Base-by-base conservation (phyloP, 1,284 basidiomycete species). In the Amylostereum areolatum region DNA sequence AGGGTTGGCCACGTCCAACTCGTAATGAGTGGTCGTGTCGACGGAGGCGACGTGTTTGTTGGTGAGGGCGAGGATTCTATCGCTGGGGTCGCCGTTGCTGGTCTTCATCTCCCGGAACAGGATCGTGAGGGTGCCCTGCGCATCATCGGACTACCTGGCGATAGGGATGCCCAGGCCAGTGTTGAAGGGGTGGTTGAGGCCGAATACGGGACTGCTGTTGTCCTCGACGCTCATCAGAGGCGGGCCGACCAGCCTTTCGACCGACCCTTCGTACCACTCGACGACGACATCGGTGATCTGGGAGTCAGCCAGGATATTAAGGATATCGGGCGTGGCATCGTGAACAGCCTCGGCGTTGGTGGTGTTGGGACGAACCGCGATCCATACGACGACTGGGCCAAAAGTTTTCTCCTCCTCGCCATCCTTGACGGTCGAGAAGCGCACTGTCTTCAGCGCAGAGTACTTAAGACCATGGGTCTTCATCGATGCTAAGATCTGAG, bases 371-470 rank as follows among this genome's bases (percentile, higher is more conserved):
- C 30, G 63, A 55, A 64, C 57, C 3, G 63, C 61, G 49, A 72
- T 71, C 68, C 70, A 72, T 5, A 71, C 47, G 10, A 68, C 64
- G 52, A 67, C 47, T 3, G 67, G 69, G 48, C 68, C 62, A 24
- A 60, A 49, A 45, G 50, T 60, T 32, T 61, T n/a, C 34, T 35
- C 9, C 34, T n/a, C 60, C 35, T 62, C 52, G 52, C 58, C 63
- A 45, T 65, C 60, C 44, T 64, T 61, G 52, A 51, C 45, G 54
- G 57, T 66, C 33, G 56, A 61, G 64, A 71, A 71, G 47, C 66
- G 67, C 47, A 48, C 65, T 2, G 65, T 55, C 57, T 56, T 55
- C 8, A 72, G 49, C 44, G 62, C 57, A 8, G 69, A 67, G 59
- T 64, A 65, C 52, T 57, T 46, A 51, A 72, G 30, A 50, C 59